Evolutionary conservation across 805 yeast genomes (phyloP).

Genomic region (Candida rishiriensis): DNA sequence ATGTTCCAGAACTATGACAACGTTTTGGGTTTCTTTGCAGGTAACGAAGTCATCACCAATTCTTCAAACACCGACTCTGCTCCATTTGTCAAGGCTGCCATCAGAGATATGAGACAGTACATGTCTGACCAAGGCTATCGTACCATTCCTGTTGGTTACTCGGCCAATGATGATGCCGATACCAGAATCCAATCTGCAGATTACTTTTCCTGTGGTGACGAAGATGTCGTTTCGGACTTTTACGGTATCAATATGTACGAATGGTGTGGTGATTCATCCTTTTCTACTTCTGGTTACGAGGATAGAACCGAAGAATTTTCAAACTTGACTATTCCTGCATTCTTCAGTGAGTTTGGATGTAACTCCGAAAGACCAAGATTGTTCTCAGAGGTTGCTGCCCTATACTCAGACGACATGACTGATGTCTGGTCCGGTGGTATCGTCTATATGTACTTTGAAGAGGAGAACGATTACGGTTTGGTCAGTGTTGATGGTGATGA

Average conservation of each 20-base stretch:
- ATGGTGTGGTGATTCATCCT: constrained; percentile 74
- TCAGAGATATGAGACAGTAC: constrained; percentile 82
- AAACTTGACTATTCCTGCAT: constrained; percentile 72
- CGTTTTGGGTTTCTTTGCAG: constrained; percentile 92
- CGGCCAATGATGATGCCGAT: constrained; percentile 82
- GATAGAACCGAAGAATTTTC: constrained; percentile 68
- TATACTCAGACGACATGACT: constrained; percentile 70
- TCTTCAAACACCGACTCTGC: constrained; percentile 81
- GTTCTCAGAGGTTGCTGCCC: constrained; percentile 68
- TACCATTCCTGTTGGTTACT: constrained; percentile 87
- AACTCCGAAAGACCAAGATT: constrained; percentile 67
- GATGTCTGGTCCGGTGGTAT: constrained; percentile 94
- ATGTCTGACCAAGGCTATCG: constrained; percentile 65
- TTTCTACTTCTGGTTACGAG: constrained; percentile 58
- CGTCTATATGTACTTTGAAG: constrained; percentile 88
- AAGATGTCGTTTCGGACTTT: constrained; percentile 62
- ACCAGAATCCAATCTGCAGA: constrained; percentile 78
- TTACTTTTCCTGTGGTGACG: constrained; percentile 80
- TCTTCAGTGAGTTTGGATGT: constrained; percentile 90
- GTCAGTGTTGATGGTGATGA: constrained; percentile 46
- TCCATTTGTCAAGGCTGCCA: constrained; percentile 92
- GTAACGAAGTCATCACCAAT: constrained; percentile 93
- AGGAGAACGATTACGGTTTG: constrained; percentile 76
- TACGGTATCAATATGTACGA: constrained; percentile 85
- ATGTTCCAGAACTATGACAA: constrained; percentile 71